Evolutionary conservation across 2,329 filamentous ascomycete genomes (phyloP), one percentile per base, ranked within the genome.

Genomic region (Penicillium sp.): DNA sequence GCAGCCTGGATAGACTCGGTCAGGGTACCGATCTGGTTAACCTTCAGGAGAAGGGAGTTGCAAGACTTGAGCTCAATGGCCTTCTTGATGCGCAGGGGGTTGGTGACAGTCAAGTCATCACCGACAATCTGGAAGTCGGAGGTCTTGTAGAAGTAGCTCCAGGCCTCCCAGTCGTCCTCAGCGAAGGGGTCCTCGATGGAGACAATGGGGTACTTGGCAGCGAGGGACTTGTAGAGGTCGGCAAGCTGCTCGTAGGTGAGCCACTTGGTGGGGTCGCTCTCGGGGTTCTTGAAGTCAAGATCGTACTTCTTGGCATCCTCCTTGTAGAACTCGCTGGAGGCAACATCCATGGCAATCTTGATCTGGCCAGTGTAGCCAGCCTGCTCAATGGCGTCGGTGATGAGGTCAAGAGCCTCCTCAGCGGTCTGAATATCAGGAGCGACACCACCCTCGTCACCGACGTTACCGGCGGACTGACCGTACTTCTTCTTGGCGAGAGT

Each of bases 121-220:
- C 88, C 94, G 68, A 99, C 94, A 76, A 99, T 92, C 86, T 99
- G 94, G 84, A 95, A 92, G 80, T 97, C 88, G 75, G 91, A 92
- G 72, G 91, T 94, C 90, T 97, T 97, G 89, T 89, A 96, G 89
- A 97, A 99, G 88, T 97, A 96, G 87, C 91, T 96, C 94, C 94
- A 99, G 62, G 94, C 94, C 87, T 97, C 93, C 94, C 94, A 99
- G 85, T 99, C 94, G 74, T 97, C 94, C 87, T 99, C 94, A 65
- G 91, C 93, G 81, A 99, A 99, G 76, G 94, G 94, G 78, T 99
- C 94, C 84, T 99, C 94, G 71, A 99, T 97, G 79, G 87, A 91
- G 81, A 97, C 91, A 74, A 99, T 99, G 73, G 94, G 93, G 84
- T 99, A 99, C 84, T 96, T 97, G 85, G 87, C 85, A 76, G 85